Percentiles rank a stretch among this genome's conserved stretches.
phyloP scores from a whole-genome alignment of 495 filamentous ascomycete species.

The Neurospora sp. region DNA sequence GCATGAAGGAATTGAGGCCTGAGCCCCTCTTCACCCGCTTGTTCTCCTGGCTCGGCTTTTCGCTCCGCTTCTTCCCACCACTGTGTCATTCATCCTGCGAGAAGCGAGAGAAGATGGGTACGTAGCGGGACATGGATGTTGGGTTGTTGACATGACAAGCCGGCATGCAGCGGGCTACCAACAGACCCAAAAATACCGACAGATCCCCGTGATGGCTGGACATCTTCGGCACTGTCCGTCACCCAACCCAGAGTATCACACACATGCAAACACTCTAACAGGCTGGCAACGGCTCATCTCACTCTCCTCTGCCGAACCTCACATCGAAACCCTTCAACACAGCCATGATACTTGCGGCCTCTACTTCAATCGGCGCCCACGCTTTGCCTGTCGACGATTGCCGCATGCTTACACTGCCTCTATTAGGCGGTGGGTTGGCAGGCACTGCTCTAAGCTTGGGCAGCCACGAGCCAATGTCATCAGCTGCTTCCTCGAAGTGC shows the following conservation, averaged over 20 bases:
- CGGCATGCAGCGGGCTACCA: not conserved
- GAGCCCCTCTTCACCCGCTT: not conserved
- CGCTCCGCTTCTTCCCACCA: not conserved
- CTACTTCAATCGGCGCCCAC: constrained; percentile 60
- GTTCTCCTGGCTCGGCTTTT: not conserved
- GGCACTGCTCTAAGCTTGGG: constrained; percentile 59
- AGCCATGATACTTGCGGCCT: constrained; percentile 79
- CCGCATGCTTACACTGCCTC: not conserved
- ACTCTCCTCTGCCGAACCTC: constrained; percentile 48
- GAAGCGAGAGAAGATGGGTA: not conserved
- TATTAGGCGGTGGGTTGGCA: constrained; percentile 7
- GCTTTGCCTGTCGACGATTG: constrained; percentile 8
- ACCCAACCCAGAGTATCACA: not conserved
- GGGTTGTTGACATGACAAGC: not conserved
- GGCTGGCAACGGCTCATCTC: not conserved
- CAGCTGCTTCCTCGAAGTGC: constrained; percentile 64
- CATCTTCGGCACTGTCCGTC: not conserved
- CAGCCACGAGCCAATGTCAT: constrained; percentile 66
- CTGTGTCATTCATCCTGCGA: not conserved
- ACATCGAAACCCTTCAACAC: constrained; percentile 77
- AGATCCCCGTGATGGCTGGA: not conserved
- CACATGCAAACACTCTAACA: not conserved
- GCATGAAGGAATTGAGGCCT: constrained; percentile 13
- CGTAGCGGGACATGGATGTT: not conserved
- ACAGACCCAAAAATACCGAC: not conserved